phyloP scores from a whole-genome alignment of 1,284 basidiomycete genomes.

The Porogramme epimiltina region DNA sequence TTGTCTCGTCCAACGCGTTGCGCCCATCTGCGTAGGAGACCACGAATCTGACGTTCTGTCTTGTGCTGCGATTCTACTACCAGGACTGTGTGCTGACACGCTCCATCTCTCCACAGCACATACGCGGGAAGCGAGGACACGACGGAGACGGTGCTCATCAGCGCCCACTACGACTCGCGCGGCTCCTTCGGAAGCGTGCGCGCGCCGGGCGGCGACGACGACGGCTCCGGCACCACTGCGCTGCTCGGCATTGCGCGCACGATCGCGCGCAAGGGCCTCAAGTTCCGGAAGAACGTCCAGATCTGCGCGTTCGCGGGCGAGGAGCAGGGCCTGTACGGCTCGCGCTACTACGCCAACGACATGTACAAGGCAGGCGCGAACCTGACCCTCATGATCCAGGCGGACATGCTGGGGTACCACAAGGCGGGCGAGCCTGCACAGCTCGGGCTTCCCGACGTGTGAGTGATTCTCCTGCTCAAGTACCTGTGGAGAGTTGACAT shows the following conservation, averaged over 20 bases:
- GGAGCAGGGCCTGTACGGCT: slow-evolving; percentile 71
- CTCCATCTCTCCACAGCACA: slow-evolving; percentile 38
- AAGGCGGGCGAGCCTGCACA: slow-evolving; percentile 75
- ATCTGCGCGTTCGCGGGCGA: slow-evolving; percentile 73
- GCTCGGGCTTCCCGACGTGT: slow-evolving; percentile 74
- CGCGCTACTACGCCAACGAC: slow-evolving; percentile 66
- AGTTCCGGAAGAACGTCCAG: slow-evolving; percentile 69
- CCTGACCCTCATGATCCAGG: slow-evolving; percentile 82
- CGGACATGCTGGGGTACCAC: slow-evolving; percentile 87
- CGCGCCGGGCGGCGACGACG: slow-evolving; percentile 79
- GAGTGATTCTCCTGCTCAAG: slow-evolving; percentile 19
- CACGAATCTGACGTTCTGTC: too few relatives aligned
- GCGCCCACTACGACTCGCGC: slow-evolving; percentile 85
- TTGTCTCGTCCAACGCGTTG: too few relatives aligned
- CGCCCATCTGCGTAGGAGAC: too few relatives aligned
- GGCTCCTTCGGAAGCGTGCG: slow-evolving; percentile 80
- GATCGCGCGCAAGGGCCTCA: slow-evolving; percentile 62
- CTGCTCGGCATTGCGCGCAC: slow-evolving; percentile 77
- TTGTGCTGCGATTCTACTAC: too few relatives aligned
- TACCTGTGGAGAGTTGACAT: not conserved
- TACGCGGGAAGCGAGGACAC: slow-evolving; percentile 54
- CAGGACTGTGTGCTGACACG: not conserved
- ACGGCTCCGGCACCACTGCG: slow-evolving; percentile 78
- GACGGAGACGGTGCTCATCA: slow-evolving; percentile 67
- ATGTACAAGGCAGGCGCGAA: slow-evolving; percentile 60